Base-by-base conservation (phyloP, 2,329 filamentous ascomycete genomes). In the Pseudohalonectria lignicola region DNA sequence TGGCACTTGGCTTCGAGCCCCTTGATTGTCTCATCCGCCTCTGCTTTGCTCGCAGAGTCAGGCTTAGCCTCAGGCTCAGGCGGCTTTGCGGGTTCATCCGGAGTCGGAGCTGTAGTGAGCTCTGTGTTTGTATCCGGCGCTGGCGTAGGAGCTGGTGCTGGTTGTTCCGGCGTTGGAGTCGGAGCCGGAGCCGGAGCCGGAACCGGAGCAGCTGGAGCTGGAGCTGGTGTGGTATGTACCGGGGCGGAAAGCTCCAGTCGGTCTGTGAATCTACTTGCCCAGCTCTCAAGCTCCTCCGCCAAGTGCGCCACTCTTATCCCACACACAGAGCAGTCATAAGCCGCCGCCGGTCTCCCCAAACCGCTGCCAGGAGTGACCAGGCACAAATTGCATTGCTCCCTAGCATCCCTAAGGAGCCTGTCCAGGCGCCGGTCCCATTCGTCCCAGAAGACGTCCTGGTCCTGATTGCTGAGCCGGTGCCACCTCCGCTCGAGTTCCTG, bases 281-380 rank as follows among this genome's bases (percentile, higher is more conserved):
- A 34, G 10, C 30, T n/a, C 35, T 37, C 39, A 15, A 41, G 35
- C 23, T 41, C 39, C 21, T 41, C 39, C 7, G 39, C 20, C 11
- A 34, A 33, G 21, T 17, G 15, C 5, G 30, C 15, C 5, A 35
- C 39, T 17, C 25, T 33, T 10, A 33, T 12, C 18, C 13, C 31
- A 23, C 39, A 41, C 16, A 26, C 20, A 8, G 39, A 16, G 34
- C 39, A 41, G 30, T 41, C 34, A 16, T 23, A 21, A 15, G 4
- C 12, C 10, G 36, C 19, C 8, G 23, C 9, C 5, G 28, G n/a
- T 4, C 17, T 30, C 18, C 13, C 13, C 6, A 25, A 23, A 16
- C 17, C 25, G 20, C 11, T 23, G 19, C 31, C 32, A 11, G 33
- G 28, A 15, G 28, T 28, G 15, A 35, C 21, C 17, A 30, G 28